Percentiles rank a stretch among this genome's conserved stretches.
These are phyloP conservation scores for Trichoderma afroharzianum DNA, from an alignment of 2,329 filamentous ascomycete species.

Conservation along the genomic window DNA sequence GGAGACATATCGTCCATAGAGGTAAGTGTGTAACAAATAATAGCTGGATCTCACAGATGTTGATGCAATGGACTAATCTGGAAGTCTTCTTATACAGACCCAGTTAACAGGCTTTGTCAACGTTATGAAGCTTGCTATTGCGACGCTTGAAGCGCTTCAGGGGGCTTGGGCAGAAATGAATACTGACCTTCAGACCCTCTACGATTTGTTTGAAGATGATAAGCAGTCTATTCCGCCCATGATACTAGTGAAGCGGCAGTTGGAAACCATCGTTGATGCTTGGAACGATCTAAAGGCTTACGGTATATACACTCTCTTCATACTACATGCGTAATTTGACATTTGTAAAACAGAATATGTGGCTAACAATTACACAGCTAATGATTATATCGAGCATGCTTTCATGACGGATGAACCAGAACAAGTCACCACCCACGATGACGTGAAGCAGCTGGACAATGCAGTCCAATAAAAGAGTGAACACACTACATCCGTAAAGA, in stretches of 20 bases:
- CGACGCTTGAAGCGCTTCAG: neutral
- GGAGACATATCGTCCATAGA: neutral
- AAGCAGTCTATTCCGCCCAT: neutral
- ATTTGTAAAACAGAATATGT: neutral
- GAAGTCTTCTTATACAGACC: neutral
- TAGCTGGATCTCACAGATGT: neutral
- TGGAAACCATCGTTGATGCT: neutral
- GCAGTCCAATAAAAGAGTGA: neutral
- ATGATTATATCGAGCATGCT: neutral
- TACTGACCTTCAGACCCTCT: neutral
- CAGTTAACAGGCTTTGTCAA: neutral
- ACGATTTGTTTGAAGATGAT: neutral
- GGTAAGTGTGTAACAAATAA: neutral
- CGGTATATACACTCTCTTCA: neutral
- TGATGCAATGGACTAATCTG: neutral
- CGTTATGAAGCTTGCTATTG: neutral
- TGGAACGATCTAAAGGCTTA: neutral
- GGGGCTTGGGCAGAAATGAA: neutral
- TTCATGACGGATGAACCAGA: neutral
- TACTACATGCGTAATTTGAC: neutral
- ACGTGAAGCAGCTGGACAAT: neutral
- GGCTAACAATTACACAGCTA: neutral
- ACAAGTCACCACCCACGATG: neutral
- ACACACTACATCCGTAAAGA: neutral
- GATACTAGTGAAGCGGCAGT: neutral